phyloP scores from a whole-genome alignment of 1,284 basidiomycete species.

The Schizopora paradoxa region DNA sequence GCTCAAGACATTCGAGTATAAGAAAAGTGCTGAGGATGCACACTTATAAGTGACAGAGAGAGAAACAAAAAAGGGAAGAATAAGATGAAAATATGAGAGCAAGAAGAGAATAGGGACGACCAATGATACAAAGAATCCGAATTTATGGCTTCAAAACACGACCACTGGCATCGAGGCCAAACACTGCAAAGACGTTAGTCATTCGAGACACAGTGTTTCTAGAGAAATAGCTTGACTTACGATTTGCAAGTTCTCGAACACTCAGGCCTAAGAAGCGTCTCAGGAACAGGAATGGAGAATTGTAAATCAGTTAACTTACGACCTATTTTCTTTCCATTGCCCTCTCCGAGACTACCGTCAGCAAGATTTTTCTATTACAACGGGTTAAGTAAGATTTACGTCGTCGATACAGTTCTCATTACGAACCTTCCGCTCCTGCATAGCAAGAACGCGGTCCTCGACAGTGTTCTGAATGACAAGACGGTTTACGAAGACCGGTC shows the following conservation, averaged over 20 bases:
- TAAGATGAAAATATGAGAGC: neutral
- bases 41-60: no score
- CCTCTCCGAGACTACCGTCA: slow-evolving; percentile 57
- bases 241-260: slow-evolving; percentile 38
- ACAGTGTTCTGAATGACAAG: slow-evolving; percentile 53
- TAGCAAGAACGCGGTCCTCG: slow-evolving; percentile 52
- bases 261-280: slow-evolving; percentile 29
- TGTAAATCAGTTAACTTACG: slow-evolving; percentile 33
- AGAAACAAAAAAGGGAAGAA: neutral
- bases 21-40: no score
- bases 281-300: slow-evolving; percentile 20
- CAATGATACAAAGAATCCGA: neutral
- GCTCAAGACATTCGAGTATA: no score
- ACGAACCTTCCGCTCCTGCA: slow-evolving; percentile 52
- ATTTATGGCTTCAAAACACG: slow-evolving; percentile 19
- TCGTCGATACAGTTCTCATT: neutral
- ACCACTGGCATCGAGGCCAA: slow-evolving; percentile 43
- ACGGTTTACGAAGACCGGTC: slow-evolving; percentile 52
- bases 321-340: slow-evolving; percentile 48
- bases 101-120: neutral
- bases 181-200: slow-evolving; percentile 27
- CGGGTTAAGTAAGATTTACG: neutral
- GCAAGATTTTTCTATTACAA: slow-evolving; percentile 38
- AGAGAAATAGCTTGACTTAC: slow-evolving; percentile 30
- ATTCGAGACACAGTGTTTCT: slow-evolving; percentile 1